Evolutionary conservation across 495 filamentous ascomycete species (phyloP).

Genomic region (Clavariopsis aquatica): DNA sequence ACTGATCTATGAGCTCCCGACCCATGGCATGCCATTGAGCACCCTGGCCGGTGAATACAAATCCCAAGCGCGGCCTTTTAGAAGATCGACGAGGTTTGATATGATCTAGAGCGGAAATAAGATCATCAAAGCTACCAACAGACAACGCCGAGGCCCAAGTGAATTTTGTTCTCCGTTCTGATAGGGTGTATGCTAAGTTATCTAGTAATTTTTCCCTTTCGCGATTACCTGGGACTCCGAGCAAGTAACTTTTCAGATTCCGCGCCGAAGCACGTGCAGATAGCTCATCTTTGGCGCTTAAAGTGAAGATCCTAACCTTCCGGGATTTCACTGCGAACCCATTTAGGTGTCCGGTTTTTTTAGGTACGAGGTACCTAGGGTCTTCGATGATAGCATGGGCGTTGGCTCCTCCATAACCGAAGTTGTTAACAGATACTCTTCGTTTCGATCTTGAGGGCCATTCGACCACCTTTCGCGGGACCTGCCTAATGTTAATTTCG

Average conservation of each 20-base stretch:
- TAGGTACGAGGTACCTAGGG: neutral
- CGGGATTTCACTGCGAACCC: neutral
- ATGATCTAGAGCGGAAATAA: too few relatives aligned
- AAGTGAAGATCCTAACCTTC: neutral
- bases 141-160: neutral
- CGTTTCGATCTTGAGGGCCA: slow-evolving; percentile 11
- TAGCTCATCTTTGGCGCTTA: too few relatives aligned
- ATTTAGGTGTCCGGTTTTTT: too few relatives aligned
- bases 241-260: neutral
- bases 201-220: neutral
- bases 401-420: slow-evolving; percentile 31
- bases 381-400: slow-evolving; percentile 21
- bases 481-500: too few relatives aligned
- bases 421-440: slow-evolving; percentile 26
- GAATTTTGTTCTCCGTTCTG: neutral
- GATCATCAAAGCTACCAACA: neutral
- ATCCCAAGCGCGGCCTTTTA: neutral
- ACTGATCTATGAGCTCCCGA: slow-evolving; percentile 35
- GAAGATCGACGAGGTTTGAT: neutral
- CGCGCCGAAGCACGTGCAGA: too few relatives aligned
- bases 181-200: neutral
- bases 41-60: slow-evolving; percentile 26
- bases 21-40: slow-evolving; percentile 26
- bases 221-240: neutral
- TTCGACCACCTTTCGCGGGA: slow-evolving; percentile 24